Evolutionary conservation across 495 filamentous ascomycete species (phyloP).

Genomic region (Daldinia childiae): DNA sequence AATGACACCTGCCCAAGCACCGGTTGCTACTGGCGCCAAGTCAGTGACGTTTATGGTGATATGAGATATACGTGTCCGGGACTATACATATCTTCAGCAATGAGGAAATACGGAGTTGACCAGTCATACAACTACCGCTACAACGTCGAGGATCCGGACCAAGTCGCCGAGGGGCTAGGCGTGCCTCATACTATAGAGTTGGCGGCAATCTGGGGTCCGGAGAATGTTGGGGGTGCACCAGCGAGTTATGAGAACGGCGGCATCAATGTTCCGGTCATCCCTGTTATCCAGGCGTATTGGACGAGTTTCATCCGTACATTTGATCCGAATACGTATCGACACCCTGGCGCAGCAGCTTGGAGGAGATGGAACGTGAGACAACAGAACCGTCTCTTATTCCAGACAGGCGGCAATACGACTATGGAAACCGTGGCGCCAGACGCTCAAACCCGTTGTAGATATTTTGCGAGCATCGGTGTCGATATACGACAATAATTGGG

Average conservation of each 20-base stretch:
- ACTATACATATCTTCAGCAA: conserved; percentile 62
- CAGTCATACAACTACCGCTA: conserved; percentile 72
- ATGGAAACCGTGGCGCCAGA: conserved; percentile 65
- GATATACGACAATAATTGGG: conserved; percentile 57
- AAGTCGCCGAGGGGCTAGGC: conserved; percentile 63
- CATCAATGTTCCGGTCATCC: conserved; percentile 61
- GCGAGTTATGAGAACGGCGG: conserved; percentile 61
- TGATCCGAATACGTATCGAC: conserved; percentile 68
- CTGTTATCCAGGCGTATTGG: conserved; percentile 73
- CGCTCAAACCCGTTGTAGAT: conserved; percentile 61
- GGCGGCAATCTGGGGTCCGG: conserved; percentile 66
- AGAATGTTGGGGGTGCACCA: conserved; percentile 51
- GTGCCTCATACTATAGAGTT: conserved; percentile 70
- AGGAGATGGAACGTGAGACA: conserved; percentile 43
- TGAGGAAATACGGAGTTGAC: conserved; percentile 49
- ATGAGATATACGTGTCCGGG: conserved; percentile 78
- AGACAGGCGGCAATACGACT: conserved; percentile 60
- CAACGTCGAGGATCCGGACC: conserved; percentile 65
- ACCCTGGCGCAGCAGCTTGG: conserved; percentile 47
- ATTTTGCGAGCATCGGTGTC: conserved; percentile 62
- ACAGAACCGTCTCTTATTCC: conserved; percentile 61
- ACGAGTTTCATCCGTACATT: conserved; percentile 71
- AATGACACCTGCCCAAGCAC: conserved; percentile 52
- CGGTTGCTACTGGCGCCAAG: conserved; percentile 67
- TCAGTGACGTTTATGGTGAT: conserved; percentile 72